Base-by-base conservation (phyloP, 495 filamentous ascomycete genomes). In the Darksidea phi region DNA sequence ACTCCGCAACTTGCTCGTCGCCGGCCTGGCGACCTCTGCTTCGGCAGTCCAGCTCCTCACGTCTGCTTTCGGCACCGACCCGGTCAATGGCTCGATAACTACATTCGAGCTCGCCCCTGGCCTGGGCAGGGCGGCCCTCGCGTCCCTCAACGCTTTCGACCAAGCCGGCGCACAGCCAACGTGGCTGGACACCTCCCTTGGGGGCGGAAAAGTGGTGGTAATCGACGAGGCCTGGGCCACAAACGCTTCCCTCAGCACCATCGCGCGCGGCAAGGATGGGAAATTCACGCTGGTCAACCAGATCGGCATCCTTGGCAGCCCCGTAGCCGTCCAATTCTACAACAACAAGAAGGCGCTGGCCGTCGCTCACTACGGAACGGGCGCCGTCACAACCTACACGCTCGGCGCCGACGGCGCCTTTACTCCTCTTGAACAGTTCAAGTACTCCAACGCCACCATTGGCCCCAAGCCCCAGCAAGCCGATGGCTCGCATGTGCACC, bases 191-290 rank as follows among this genome's bases (percentile, higher is more conserved):
- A 32, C 12, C 32, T 66, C 10, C 1, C 52, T 54, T 58, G 51
- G 61, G 34, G 55, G 59, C n/a, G 36, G 23, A 20, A 26, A 43
- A 15, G 63, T 76, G 7, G 70, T 61, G 63, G 75, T 72, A 63
- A 23, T 74, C 11, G 71, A 74, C 53, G 73, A 76, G 54, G 73
- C 65, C 11, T 62, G 45, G 6, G 65, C 64, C 2, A 54, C 63
- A 25, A 76, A 74, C 48, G 73, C 72, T 46, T 68, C 68, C 28
- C 52, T 76, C 47, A 71, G 57, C 63, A 70, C 72, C 6, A 70
- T 70, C 54, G 60, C 38, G 13, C 66, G 66, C 41, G 59, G 41
- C 43, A 12, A 26, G 1, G 66, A 71, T 48, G 74, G 74, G 37
- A 53, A 25, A 6, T 54, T 76, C 15, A 68, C 61, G 28, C 25